Evolutionary conservation across 495 filamentous ascomycete species (phyloP), one percentile per base, ranked within the genome.

Genomic region (Penicillium chermesinum): DNA sequence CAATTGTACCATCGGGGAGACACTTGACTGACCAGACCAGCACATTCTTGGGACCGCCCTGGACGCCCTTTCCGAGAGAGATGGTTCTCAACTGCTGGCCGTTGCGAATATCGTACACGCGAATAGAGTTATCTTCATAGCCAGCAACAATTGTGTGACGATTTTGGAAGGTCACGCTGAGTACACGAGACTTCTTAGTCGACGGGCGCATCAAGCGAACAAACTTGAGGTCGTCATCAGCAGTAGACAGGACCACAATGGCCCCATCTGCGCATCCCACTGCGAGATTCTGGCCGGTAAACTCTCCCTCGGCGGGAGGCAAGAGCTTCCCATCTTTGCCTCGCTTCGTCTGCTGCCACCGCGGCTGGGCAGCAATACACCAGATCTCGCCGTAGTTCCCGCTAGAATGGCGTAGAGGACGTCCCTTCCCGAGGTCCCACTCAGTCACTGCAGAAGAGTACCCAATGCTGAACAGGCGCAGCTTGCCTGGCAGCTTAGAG

Each of bases 301-400:
- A 73, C 50, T 76, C 70, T 6, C 70, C 72, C 42, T 75, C 76
- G 13, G 69, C 55, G 3, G 63, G 52, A 36, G 58, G 54, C 30
- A 58, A 44, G 43, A 49, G 36, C 53, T 67, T 70, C 20, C 54
- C 66, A 55, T 68, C 60, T 49, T 59, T 63, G 37, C 62, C 61
- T 47, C 64, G 64, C 44, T 70, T 64, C 25, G 61, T 60, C 9
- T 63, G 48, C 51, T 69, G 59, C 67, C 72, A 69, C 56, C 73
- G 62, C 15, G 94, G 93, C 70, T 96, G 93, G n/a, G 84, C 88
- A 49, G 84, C 86, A 48, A 96, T 74, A 66, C 91, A 95, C 93
- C 93, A 99, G 48, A 97, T 91, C 55, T 95, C 93, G 33, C 91
- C 91, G 62, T 95, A 86, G 64, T 91, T 95, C 15, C 91, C 91